Evolutionary conservation across 2,329 filamentous ascomycete species (phyloP), one percentile per base, ranked within the genome.

Genomic region (Hymenoscyphus fructigenus): DNA sequence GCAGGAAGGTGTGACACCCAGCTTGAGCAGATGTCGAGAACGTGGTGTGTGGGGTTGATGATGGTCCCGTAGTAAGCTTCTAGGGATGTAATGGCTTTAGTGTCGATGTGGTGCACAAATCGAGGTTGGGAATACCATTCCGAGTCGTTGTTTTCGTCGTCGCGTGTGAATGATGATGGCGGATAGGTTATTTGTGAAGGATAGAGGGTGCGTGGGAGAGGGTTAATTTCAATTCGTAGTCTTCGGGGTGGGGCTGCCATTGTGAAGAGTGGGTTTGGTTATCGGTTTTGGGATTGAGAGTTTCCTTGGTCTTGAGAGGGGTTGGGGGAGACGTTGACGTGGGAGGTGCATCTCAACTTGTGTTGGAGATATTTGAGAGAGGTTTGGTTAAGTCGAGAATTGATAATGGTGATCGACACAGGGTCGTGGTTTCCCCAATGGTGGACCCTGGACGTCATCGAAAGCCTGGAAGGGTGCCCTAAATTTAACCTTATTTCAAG

Each of bases 51-150:
- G 3, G 66, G 66, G 0, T 82, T 81, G 3, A 85, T 73, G 0
- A 75, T 75, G 0, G 68, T 67, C n/a, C 73, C 72, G 70, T 84
- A 85, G 73, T 85, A 85, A 2, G 71, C 66, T 28, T 76, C 74
- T 1, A 85, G 70, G 0, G 76, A 73, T 3, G 72, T 70, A 60
- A 84, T 82, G 0, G 82, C 81, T 5, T 77, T 75, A 53, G 83
- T 80, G 68, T 84, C 83, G 68, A 85, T 84, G 65, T 85, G 83
- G 12, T 82, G 82, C 0, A 84, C 82, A 66, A 84, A 82, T 17
- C 82, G 78, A 1, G 82, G 79, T 15, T 71, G 65, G n/a, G 67
- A 64, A 28, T 74, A 74, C 70, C 69, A 74, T 29, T 65, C 34
- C 3, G 66, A 56, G 53, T 74, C 72, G 15, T 65, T 58, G 3